Evolutionary conservation across 2,329 filamentous ascomycete species (phyloP).

Genomic region (Dactylellina haptotyla): DNA sequence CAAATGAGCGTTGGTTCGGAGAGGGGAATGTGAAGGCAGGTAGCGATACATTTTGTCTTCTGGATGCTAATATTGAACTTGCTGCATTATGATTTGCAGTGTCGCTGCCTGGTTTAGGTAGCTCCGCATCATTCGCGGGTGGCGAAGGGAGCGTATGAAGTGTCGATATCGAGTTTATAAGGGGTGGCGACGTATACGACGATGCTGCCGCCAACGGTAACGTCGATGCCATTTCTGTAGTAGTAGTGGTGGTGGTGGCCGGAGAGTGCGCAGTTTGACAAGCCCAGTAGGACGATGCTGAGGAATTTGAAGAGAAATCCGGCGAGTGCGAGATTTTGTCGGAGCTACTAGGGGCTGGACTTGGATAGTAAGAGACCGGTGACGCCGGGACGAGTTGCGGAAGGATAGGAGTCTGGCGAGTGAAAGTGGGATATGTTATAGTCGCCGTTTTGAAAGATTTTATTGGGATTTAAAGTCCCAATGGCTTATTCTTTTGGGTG

Average conservation of each 20-base stretch:
- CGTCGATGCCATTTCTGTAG: constrained; percentile 47
- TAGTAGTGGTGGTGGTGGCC: neutral
- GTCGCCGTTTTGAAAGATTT: constrained; percentile 48
- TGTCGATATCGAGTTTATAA: constrained; percentile 36
- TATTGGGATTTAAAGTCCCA: constrained; percentile 55
- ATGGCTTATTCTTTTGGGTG: constrained; percentile 24
- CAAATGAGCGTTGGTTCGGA: constrained; percentile 39
- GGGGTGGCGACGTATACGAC: constrained; percentile 40
- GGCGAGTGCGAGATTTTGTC: constrained; percentile 37
- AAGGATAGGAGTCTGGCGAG: constrained; percentile 45
- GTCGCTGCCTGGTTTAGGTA: constrained; percentile 31
- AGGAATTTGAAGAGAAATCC: constrained; percentile 21
- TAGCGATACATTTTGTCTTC: constrained; percentile 49
- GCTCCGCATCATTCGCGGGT: constrained; percentile 50
- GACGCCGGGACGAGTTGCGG: constrained; percentile 52
- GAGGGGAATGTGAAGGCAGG: constrained; percentile 51
- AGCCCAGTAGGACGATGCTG: constrained; percentile 35
- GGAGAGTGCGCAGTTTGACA: too few relatives aligned
- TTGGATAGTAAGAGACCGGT: constrained; percentile 50
- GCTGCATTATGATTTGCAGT: neutral
- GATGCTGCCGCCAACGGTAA: constrained; percentile 28
- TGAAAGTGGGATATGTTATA: constrained; percentile 46
- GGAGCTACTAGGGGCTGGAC: constrained; percentile 45
- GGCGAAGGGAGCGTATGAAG: constrained; percentile 46
- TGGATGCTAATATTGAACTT: constrained; percentile 36